Evolutionary conservation across 805 yeast genomes (phyloP).

Genomic region (Saccharomycopsis sp.): DNA sequence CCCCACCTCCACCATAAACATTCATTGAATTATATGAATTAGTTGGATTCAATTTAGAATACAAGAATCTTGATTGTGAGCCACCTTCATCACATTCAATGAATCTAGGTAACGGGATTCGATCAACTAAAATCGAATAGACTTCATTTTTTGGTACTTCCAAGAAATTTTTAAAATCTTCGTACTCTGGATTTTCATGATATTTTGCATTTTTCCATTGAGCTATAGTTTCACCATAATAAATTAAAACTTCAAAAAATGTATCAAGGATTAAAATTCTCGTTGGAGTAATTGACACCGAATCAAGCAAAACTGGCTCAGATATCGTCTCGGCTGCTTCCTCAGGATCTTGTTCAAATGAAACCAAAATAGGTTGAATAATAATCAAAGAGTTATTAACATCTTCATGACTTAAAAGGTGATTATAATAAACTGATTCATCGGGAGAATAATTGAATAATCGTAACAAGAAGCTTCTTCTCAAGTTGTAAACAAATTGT

Average conservation of each 20-base stretch:
- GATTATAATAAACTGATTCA: slow-evolving; percentile 96
- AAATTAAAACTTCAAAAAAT: slow-evolving; percentile 91
- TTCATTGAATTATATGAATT: slow-evolving; percentile 62
- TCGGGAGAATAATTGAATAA: slow-evolving; percentile 98
- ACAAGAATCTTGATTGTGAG: slow-evolving; percentile 94
- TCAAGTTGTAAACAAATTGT: slow-evolving; percentile 89
- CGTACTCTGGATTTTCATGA: slow-evolving; percentile 86
- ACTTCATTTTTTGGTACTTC: slow-evolving; percentile 91
- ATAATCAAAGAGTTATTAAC: slow-evolving; percentile 87
- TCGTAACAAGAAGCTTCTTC: slow-evolving; percentile 93
- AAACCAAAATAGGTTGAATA: slow-evolving; percentile 95
- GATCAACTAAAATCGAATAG: slow-evolving; percentile 79
- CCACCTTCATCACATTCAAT: slow-evolving; percentile 98
- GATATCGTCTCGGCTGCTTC: slow-evolving; percentile 12
- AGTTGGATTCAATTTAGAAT: slow-evolving; percentile 92
- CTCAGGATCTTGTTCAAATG: slow-evolving; percentile 63
- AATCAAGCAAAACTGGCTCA: slow-evolving; percentile 84
- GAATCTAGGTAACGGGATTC: slow-evolving; percentile 97
- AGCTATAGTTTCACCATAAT: slow-evolving; percentile 91
- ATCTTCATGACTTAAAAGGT: slow-evolving; percentile 84
- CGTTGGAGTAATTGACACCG: slow-evolving; percentile 86
- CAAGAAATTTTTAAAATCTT: slow-evolving; percentile 75
- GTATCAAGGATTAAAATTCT: slow-evolving; percentile 86
- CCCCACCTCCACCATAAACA: slow-evolving; percentile 40
- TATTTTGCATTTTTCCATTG: slow-evolving; percentile 95